Percentiles rank a stretch among this genome's conserved stretches.
Evolutionary conservation across 805 yeast species (phyloP).

Genomic region (Vanderwaltozyma yarrowii): DNA sequence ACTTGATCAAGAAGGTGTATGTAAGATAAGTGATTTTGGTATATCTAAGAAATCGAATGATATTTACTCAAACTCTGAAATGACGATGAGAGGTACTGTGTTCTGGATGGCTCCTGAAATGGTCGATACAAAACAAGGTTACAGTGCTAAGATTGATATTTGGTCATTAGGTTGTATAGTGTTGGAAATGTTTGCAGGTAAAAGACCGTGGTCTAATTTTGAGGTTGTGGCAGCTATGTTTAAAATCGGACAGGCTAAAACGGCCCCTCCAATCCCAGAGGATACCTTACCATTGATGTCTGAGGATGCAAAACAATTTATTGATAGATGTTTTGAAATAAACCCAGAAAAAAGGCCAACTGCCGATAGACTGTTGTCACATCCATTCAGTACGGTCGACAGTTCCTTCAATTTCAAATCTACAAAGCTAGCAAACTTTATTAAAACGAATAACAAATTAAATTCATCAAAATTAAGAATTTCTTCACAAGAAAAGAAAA

Average conservation of each 20-base stretch:
- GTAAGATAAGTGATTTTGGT: slow-evolving; percentile 95
- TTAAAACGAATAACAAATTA: slow-evolving; percentile 34
- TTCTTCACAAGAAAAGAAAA: slow-evolving; percentile 12
- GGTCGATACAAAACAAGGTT: slow-evolving; percentile 85
- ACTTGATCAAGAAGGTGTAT: slow-evolving; percentile 83
- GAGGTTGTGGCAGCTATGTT: slow-evolving; percentile 94
- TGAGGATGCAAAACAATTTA: slow-evolving; percentile 53
- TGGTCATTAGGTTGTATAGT: slow-evolving; percentile 99
- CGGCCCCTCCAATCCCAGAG: slow-evolving; percentile 95
- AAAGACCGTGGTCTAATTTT: slow-evolving; percentile 93
- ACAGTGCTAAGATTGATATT: slow-evolving; percentile 94
- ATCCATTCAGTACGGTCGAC: slow-evolving; percentile 40
- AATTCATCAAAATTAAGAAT: slow-evolving; percentile 24
- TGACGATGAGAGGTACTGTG: slow-evolving; percentile 98
- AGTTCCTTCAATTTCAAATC: slow-evolving; percentile 38
- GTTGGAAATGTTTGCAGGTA: slow-evolving; percentile 94
- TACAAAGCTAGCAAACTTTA: slow-evolving; percentile 47
- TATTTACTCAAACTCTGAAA: slow-evolving; percentile 84
- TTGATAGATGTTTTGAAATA: slow-evolving; percentile 63
- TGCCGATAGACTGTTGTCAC: slow-evolving; percentile 50
- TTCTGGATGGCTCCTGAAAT: slow-evolving; percentile 99
- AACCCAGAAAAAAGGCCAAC: slow-evolving; percentile 88
- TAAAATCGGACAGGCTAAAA: slow-evolving; percentile 72
- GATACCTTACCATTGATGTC: slow-evolving; percentile 63
- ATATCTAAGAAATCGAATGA: slow-evolving; percentile 80